Evolutionary conservation across 805 yeast species (phyloP).

Genomic region (Naumovozyma castellii): DNA sequence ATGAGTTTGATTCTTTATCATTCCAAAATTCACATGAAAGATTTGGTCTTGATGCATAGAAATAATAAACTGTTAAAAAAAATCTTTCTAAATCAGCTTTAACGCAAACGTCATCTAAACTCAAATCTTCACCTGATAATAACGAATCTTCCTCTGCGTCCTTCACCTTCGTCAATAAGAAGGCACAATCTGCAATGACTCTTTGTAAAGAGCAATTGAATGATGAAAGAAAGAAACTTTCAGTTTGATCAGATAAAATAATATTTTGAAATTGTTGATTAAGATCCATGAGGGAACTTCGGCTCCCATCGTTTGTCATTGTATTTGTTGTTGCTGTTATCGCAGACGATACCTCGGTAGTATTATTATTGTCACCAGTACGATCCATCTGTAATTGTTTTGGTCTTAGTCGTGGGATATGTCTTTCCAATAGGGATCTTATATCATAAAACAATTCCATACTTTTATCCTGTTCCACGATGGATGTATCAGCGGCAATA

Average conservation of each 20-base stretch:
- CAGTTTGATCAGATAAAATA: constrained; percentile 19
- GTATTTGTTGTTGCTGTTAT: background rate
- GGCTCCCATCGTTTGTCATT: background rate
- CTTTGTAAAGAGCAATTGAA: constrained; percentile 44
- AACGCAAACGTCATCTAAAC: constrained; percentile 54
- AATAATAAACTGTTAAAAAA: constrained; percentile 61
- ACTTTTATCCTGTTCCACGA: constrained; percentile 31
- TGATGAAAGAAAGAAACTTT: constrained; percentile 31
- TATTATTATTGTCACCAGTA: constrained; percentile 17
- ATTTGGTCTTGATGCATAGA: constrained; percentile 54
- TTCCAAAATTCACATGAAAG: constrained; percentile 58
- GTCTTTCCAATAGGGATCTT: constrained; percentile 55
- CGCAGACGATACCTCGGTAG: background rate
- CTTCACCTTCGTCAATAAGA: constrained; percentile 54
- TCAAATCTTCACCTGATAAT: constrained; percentile 46
- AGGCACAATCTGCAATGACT: constrained; percentile 56
- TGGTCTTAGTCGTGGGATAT: constrained; percentile 49
- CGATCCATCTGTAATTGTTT: constrained; percentile 40
- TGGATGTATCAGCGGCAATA: constrained; percentile 47
- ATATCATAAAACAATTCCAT: constrained; percentile 52
- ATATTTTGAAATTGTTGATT: constrained; percentile 7
- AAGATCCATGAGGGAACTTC: background rate
- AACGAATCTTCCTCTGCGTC: constrained; percentile 69
- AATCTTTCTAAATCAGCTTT: constrained; percentile 84
- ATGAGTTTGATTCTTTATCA: constrained; percentile 52